phyloP scores from a whole-genome alignment of 352 stramenopile species.

The Globisporangium irregulare region DNA sequence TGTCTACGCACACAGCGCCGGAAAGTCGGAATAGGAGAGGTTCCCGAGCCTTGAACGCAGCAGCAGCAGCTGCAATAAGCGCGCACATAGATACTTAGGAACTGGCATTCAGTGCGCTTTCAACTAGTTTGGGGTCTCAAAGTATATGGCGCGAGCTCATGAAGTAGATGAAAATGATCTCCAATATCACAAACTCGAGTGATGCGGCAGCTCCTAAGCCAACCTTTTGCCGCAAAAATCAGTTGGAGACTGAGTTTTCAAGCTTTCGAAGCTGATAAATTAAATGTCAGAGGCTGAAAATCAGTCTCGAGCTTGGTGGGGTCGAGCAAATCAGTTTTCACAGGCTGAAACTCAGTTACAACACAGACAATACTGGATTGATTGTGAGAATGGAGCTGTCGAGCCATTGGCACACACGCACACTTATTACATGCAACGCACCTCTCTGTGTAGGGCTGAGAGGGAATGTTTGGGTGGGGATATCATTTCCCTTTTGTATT shows the following conservation, averaged over 20 bases:
- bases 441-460: not conserved
- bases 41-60: not conserved
- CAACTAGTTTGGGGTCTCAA: not conserved
- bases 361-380: not conserved
- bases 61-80: not conserved
- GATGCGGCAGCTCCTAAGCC: too few relatives aligned
- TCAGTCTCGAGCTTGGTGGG: not conserved
- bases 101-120: not conserved
- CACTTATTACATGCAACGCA: not conserved
- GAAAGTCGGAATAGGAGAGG: not conserved
- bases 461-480: not conserved
- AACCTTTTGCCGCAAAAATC: not conserved
- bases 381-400: not conserved
- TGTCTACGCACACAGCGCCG: not conserved
- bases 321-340: not conserved
- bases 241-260: conserved; percentile 6
- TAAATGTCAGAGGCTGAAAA: not conserved
- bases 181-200: not conserved
- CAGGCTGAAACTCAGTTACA: not conserved
- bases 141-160: conserved; percentile 2
- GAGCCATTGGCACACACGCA: not conserved
- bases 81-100: not conserved
- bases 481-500: not conserved
- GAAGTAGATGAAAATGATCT: not conserved
- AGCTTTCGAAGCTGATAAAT: not conserved